These are phyloP conservation scores for Aspergillus bombycis DNA, from an alignment of 2,329 filamentous ascomycete species.

Conservation along the genomic window DNA sequence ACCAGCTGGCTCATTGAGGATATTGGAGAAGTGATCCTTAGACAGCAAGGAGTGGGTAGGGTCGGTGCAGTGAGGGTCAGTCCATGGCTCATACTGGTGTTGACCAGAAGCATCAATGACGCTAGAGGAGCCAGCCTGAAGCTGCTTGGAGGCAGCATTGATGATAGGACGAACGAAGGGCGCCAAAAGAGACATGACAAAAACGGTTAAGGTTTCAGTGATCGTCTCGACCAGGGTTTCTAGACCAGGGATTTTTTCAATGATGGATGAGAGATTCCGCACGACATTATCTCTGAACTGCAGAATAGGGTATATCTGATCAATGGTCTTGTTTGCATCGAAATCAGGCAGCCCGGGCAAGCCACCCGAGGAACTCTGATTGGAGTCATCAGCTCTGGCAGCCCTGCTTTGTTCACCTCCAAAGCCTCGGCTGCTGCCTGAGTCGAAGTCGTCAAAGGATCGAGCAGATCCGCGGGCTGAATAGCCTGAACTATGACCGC, in stretches of 20 bases:
- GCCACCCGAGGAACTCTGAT: slow-evolving; percentile 52
- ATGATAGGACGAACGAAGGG: slow-evolving; percentile 94
- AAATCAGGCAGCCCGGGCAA: slow-evolving; percentile 76
- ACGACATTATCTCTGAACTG: slow-evolving; percentile 94
- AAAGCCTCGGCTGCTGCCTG: slow-evolving; percentile 7
- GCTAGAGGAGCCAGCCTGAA: slow-evolving; percentile 82
- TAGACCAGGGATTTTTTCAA: slow-evolving; percentile 89
- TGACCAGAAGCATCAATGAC: slow-evolving; percentile 69
- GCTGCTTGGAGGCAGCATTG: slow-evolving; percentile 75
- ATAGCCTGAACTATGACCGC: slow-evolving; percentile 35
- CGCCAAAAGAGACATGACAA: slow-evolving; percentile 85
- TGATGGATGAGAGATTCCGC: slow-evolving; percentile 78
- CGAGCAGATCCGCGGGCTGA: slow-evolving; percentile 24
- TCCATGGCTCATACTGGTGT: slow-evolving; percentile 80
- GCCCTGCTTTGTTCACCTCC: slow-evolving; percentile 35
- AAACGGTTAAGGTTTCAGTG: slow-evolving; percentile 87
- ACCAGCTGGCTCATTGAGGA: slow-evolving; percentile 77
- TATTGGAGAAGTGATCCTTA: slow-evolving; percentile 82
- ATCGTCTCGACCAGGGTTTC: slow-evolving; percentile 91
- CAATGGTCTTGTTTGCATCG: slow-evolving; percentile 74
- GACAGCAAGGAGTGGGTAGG: slow-evolving; percentile 82
- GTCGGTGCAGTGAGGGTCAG: slow-evolving; percentile 72
- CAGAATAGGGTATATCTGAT: slow-evolving; percentile 91
- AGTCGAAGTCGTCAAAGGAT: slow-evolving; percentile 8
- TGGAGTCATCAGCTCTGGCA: slow-evolving; percentile 34